Percentiles rank a stretch among this genome's conserved stretches.
phyloP scores from a whole-genome alignment of 768 basidiomycete genomes.

The Chalciporus chontae region DNA sequence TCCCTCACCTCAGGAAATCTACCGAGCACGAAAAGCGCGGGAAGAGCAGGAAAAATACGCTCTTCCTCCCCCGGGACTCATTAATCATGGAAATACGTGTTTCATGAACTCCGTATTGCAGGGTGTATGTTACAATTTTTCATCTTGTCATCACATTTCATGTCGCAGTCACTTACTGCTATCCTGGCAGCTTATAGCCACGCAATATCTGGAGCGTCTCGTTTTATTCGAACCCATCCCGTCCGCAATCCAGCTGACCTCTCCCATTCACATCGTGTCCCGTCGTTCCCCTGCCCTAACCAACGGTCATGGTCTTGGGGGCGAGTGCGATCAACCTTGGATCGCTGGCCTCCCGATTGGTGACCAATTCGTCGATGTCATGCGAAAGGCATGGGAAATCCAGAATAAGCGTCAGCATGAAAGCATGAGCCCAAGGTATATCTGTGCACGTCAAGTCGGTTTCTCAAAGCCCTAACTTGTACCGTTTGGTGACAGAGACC shows the following conservation, averaged over 20 bases:
- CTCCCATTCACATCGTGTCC: conserved; percentile 39
- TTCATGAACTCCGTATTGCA: conserved; percentile 97
- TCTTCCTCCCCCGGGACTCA: conserved; percentile 66
- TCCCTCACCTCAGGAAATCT: conserved; percentile 60
- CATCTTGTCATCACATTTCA: conserved; percentile 1
- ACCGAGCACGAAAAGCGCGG: conserved; percentile 51
- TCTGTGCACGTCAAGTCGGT: conserved; percentile 7
- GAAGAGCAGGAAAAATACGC: conserved; percentile 63
- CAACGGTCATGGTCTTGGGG: conserved; percentile 54
- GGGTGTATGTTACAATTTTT: conserved; percentile 51
- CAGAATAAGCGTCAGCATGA: conserved; percentile 51
- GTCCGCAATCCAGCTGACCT: conserved; percentile 36
- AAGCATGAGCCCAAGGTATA: conserved; percentile 66
- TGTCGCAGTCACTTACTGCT: not conserved
- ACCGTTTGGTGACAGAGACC: conserved; percentile 37
- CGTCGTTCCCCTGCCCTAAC: conserved; percentile 64
- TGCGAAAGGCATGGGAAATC: conserved; percentile 62
- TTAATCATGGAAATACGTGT: conserved; percentile 87
- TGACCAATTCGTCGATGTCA: conserved; percentile 58
- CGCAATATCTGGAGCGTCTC: conserved; percentile 54
- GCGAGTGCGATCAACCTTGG: conserved; percentile 49
- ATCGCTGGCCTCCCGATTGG: conserved; percentile 65
- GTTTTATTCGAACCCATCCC: conserved; percentile 53
- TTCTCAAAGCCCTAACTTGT: not conserved
- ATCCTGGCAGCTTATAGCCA: conserved; percentile 59